Percentiles rank a stretch among this genome's conserved stretches.
Conservation (phyloP, 495 filamentous ascomycete species). For the Evernia prunastri region DNA sequence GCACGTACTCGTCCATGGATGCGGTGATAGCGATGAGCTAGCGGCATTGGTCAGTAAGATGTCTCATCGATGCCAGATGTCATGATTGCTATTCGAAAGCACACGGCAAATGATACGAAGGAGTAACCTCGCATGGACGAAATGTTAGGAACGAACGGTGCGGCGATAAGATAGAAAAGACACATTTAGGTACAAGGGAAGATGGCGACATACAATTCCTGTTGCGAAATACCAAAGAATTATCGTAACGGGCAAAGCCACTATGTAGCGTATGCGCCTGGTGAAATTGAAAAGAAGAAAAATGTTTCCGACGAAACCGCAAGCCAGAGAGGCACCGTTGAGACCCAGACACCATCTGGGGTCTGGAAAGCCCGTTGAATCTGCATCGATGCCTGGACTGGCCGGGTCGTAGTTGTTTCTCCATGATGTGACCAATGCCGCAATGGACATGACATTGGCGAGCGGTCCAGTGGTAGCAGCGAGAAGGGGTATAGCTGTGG, state of each 20-base stretch:
- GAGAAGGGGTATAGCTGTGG: constrained; percentile 66
- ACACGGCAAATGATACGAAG: background rate
- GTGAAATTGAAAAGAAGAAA: constrained; percentile 83
- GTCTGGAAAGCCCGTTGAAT: constrained; percentile 42
- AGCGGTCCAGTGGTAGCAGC: constrained; percentile 66
- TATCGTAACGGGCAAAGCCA: constrained; percentile 64
- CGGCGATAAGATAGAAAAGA: background rate
- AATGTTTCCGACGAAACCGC: constrained; percentile 62
- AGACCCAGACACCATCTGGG: constrained; percentile 49
- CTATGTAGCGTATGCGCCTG: constrained; percentile 65
- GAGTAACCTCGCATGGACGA: background rate
- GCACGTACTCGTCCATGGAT: constrained; percentile 53
- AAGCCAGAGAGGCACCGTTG: constrained; percentile 61
- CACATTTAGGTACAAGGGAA: background rate
- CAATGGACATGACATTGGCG: constrained; percentile 71
- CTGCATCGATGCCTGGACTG: constrained; percentile 33
- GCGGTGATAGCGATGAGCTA: constrained; percentile 56
- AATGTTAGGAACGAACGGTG: background rate
- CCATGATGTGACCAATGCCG: constrained; percentile 64
- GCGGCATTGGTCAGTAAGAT: constrained; percentile 6
- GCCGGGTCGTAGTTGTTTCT: constrained; percentile 37
- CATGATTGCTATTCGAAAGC: background rate
- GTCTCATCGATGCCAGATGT: background rate
- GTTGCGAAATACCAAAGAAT: constrained; percentile 62
- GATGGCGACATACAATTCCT: constrained; percentile 47